Conservation (phyloP, 495 filamentous ascomycete species). For the Thozetella sp. region DNA sequence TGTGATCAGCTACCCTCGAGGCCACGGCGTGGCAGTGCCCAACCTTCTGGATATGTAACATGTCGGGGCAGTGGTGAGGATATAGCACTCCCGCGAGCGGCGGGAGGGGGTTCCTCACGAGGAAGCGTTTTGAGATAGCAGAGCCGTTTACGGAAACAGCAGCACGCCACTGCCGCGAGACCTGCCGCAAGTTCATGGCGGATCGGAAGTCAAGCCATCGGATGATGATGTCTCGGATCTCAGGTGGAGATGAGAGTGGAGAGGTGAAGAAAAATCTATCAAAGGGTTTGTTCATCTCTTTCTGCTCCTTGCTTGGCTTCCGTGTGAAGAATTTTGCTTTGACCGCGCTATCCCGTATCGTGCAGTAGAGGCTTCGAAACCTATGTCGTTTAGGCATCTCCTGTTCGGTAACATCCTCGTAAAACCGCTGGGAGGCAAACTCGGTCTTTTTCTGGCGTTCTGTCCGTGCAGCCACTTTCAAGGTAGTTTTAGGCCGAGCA, state of each 20-base stretch:
- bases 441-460: not conserved
- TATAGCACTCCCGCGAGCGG: slow-evolving; percentile 6
- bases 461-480: not conserved
- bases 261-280: slow-evolving; percentile 14
- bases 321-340: not conserved
- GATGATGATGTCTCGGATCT: slow-evolving; percentile 7
- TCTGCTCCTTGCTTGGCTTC: not conserved
- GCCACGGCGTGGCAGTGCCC: slow-evolving; percentile 5
- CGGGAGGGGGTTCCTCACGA: slow-evolving; percentile 6
- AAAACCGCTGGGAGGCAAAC: slow-evolving; percentile 8
- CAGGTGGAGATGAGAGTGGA: slow-evolving; percentile 10
- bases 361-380: not conserved
- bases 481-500: not conserved
- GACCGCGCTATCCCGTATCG: not conserved
- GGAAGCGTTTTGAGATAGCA: slow-evolving; percentile 7
- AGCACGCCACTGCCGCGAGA: slow-evolving; percentile 1
- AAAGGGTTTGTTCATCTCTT: not conserved
- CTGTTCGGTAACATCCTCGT: slow-evolving; percentile 4
- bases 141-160: slow-evolving; percentile 7
- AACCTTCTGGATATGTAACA: slow-evolving; percentile 3
- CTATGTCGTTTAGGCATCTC: slow-evolving; percentile 1
- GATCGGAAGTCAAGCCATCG: slow-evolving; percentile 5
- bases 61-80: slow-evolving; percentile 2
- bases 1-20: slow-evolving; percentile 9
- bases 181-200: slow-evolving; percentile 8